Evolutionary conservation across 164 flowering plant genomes (phyloP).

Genomic region (Houttuynia cordata): DNA sequence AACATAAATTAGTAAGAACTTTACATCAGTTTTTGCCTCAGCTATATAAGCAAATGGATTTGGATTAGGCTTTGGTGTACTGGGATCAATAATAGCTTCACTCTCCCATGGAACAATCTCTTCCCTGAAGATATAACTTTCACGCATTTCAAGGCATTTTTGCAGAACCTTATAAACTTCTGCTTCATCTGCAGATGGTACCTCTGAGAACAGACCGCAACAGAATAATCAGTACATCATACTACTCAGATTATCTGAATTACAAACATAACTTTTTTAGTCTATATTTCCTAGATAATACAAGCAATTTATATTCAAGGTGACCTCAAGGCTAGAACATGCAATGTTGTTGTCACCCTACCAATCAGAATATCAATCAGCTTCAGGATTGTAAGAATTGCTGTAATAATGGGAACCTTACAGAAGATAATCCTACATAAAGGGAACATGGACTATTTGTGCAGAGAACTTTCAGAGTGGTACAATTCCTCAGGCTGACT

Average conservation of each 20-base stretch:
- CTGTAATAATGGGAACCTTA: no score
- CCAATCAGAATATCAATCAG: no score
- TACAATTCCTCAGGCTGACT: no score
- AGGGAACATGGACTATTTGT: no score
- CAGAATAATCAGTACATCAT: background rate
- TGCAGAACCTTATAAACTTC: constrained; percentile 61
- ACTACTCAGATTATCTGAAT: background rate
- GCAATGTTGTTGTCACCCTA: no score
- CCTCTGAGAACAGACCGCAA: constrained; percentile 46
- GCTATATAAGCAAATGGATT: constrained; percentile 60
- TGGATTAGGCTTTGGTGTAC: constrained; percentile 84
- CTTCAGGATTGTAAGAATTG: no score
- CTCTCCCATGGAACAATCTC: constrained; percentile 87
- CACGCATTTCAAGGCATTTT: constrained; percentile 84
- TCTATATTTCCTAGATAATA: no score
- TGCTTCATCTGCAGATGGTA: constrained; percentile 78
- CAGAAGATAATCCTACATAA: no score
- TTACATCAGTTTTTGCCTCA: constrained; percentile 77
- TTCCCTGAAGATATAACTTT: constrained; percentile 69
- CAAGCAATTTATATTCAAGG: no score
- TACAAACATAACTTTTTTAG: background rate
- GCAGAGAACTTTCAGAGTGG: no score
- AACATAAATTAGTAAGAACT: constrained; percentile 13
- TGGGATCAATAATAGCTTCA: constrained; percentile 84
- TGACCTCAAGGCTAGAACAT: no score